A percentile compares a stretch with the other conserved stretches of the same genome.
Evolutionary conservation across 192 early-diverging fungal genomes (phyloP).

Genomic region (Coemansia sp.): DNA sequence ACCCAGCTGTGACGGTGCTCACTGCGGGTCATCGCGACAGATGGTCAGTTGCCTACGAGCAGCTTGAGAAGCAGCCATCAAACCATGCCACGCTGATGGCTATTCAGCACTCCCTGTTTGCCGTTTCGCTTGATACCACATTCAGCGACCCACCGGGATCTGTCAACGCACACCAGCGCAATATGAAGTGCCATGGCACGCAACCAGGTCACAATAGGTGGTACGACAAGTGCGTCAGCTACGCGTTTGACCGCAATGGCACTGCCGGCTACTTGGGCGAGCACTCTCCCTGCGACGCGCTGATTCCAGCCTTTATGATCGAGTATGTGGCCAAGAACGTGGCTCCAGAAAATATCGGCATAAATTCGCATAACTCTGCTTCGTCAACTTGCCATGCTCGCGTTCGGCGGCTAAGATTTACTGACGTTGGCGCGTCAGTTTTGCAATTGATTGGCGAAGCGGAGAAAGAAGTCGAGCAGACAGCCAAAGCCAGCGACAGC

Average conservation of each 20-base stretch:
- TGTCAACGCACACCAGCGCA: slow-evolving; percentile 36
- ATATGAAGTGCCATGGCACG: slow-evolving; percentile 35
- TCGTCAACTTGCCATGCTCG: slow-evolving; percentile 65
- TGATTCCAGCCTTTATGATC: slow-evolving; percentile 67
- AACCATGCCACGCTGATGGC: slow-evolving; percentile 62
- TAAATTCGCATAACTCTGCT: not conserved
- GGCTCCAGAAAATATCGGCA: slow-evolving; percentile 36
- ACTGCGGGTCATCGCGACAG: slow-evolving; percentile 81
- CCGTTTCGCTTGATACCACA: slow-evolving; percentile 75
- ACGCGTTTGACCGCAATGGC: slow-evolving; percentile 77
- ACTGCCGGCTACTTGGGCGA: slow-evolving; percentile 64
- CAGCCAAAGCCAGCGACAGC: slow-evolving; percentile 65
- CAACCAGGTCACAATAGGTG: slow-evolving; percentile 79
- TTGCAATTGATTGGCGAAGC: slow-evolving; percentile 54
- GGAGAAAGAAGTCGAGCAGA: slow-evolving; percentile 51
- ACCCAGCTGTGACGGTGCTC: slow-evolving; percentile 66
- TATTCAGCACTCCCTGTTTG: slow-evolving; percentile 78
- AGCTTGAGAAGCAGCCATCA: slow-evolving; percentile 61
- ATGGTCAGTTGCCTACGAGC: slow-evolving; percentile 72
- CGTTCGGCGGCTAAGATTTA: slow-evolving; percentile 35
- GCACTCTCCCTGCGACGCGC: slow-evolving; percentile 85
- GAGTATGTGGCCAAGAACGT: slow-evolving; percentile 54
- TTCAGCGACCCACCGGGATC: slow-evolving; percentile 39
- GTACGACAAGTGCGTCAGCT: slow-evolving; percentile 81
- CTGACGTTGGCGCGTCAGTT: slow-evolving; percentile 33